phyloP scores from a whole-genome alignment of 306 rosid species.

The Canavalia gladiata region DNA sequence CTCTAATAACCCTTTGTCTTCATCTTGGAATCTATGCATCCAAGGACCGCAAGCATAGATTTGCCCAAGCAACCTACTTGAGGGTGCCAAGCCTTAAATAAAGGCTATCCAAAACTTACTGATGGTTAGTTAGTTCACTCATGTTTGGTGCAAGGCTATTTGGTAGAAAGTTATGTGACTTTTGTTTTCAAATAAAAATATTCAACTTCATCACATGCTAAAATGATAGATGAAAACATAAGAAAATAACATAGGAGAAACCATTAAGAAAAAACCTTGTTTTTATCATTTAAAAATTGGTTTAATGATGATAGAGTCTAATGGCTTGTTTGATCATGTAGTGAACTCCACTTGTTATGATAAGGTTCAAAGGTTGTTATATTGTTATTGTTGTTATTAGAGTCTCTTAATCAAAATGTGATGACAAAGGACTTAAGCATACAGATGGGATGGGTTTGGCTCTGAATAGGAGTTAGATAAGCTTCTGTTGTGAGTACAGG shows the following conservation, averaged over 20 bases:
- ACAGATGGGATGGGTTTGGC: constrained; percentile 49
- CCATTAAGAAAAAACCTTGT: background rate
- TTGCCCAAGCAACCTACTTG: constrained; percentile 52
- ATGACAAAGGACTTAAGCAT: constrained; percentile 45
- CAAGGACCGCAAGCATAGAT: constrained; percentile 56
- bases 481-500: constrained; percentile 24
- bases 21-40: constrained; percentile 49
- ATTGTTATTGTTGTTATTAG: background rate
- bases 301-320: background rate
- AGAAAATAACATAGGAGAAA: background rate
- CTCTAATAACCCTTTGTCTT: constrained; percentile 46
- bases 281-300: background rate
- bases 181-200: constrained; percentile 12
- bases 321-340: background rate
- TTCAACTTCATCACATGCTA: background rate
- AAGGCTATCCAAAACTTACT: constrained; percentile 47
- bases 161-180: constrained; percentile 1
- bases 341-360: background rate
- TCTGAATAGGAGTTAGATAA: constrained; percentile 38
- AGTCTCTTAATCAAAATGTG: constrained; percentile 30
- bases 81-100: constrained; percentile 43
- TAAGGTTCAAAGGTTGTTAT: background rate
- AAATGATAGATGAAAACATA: constrained; percentile 1
- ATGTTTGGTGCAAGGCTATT: constrained; percentile 29
- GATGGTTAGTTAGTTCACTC: constrained; percentile 29